Percentiles rank a stretch among this genome's conserved stretches.
Evolutionary conservation across 2,329 filamentous ascomycete species (phyloP).

Genomic region (Exophiala sp.): DNA sequence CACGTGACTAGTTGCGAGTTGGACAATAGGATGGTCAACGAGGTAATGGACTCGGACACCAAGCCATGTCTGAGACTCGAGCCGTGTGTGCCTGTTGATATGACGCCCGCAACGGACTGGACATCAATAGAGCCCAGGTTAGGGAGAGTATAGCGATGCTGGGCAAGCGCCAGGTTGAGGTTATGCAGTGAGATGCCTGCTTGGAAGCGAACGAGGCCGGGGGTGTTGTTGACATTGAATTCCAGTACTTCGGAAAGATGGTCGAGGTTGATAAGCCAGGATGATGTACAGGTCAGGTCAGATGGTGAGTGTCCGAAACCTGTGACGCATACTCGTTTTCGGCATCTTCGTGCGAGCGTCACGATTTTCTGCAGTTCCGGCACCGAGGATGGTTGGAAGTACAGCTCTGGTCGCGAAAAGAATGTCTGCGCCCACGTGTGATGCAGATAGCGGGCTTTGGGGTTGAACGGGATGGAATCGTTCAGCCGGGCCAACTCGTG

Average conservation of each 20-base stretch:
- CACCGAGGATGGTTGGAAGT: slow-evolving; percentile 74
- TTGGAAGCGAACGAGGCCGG: slow-evolving; percentile 67
- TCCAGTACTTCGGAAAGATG: slow-evolving; percentile 64
- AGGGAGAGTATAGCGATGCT: slow-evolving; percentile 73
- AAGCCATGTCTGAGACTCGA: slow-evolving; percentile 78
- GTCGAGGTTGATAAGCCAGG: slow-evolving; percentile 93
- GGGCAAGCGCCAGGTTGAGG: slow-evolving; percentile 67
- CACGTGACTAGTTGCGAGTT: slow-evolving; percentile 70
- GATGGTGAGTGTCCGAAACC: slow-evolving; percentile 90
- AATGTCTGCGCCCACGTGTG: slow-evolving; percentile 95
- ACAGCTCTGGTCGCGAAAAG: slow-evolving; percentile 81
- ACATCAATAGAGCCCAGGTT: slow-evolving; percentile 93
- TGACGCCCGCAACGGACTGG: slow-evolving; percentile 87
- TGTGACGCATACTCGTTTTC: slow-evolving; percentile 75
- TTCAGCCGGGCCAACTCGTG: slow-evolving; percentile 55
- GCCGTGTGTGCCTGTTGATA: slow-evolving; percentile 89
- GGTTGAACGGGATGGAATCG: slow-evolving; percentile 67
- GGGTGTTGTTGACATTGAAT: slow-evolving; percentile 56
- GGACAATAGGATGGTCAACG: slow-evolving; percentile 72
- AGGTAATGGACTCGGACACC: slow-evolving; percentile 69
- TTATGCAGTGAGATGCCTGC: slow-evolving; percentile 78
- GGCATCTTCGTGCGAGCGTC: slow-evolving; percentile 70
- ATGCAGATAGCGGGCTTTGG: slow-evolving; percentile 65
- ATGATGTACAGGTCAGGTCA: slow-evolving; percentile 83
- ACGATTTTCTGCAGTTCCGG: slow-evolving; percentile 78